phyloP scores from a whole-genome alignment of 2,329 filamentous ascomycete genomes.

The Zalaria sp. region DNA sequence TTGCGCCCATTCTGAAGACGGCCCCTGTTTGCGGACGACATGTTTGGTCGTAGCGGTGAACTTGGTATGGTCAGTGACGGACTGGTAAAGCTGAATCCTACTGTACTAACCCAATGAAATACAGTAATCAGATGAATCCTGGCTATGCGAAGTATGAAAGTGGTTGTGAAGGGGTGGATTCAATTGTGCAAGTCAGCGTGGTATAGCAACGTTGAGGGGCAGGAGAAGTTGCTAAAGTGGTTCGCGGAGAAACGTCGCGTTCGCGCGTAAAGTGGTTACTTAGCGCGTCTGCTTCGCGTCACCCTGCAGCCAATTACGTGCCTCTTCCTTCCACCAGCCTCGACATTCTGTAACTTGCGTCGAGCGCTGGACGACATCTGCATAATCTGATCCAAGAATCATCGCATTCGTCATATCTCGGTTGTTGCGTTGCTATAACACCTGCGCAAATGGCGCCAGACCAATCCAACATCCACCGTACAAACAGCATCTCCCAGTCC shows the following conservation, averaged over 20 bases:
- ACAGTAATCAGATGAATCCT: background rate
- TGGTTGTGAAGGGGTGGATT: background rate
- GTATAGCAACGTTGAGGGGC: too few relatives aligned
- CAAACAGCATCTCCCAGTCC: constrained; percentile 26
- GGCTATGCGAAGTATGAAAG: background rate
- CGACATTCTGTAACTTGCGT: too few relatives aligned
- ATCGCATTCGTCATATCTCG: background rate
- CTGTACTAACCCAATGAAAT: too few relatives aligned
- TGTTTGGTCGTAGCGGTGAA: constrained; percentile 69
- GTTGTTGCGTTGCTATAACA: background rate
- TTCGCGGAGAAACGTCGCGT: too few relatives aligned
- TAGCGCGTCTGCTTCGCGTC: too few relatives aligned
- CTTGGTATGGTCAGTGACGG: constrained; percentile 29
- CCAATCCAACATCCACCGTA: background rate
- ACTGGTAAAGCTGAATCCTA: too few relatives aligned
- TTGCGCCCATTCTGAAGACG: constrained; percentile 42
- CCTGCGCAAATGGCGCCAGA: background rate
- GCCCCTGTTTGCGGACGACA: constrained; percentile 73
- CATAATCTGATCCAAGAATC: background rate
- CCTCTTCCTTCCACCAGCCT: too few relatives aligned
- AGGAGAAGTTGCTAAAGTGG: too few relatives aligned
- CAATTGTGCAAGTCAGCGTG: too few relatives aligned
- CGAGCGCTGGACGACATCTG: too few relatives aligned
- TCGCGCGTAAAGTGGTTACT: too few relatives aligned
- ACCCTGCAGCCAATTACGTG: too few relatives aligned